Evolutionary conservation across 78 protist species (phyloP).

Genomic region (Anaeramoeba flamelloides): DNA sequence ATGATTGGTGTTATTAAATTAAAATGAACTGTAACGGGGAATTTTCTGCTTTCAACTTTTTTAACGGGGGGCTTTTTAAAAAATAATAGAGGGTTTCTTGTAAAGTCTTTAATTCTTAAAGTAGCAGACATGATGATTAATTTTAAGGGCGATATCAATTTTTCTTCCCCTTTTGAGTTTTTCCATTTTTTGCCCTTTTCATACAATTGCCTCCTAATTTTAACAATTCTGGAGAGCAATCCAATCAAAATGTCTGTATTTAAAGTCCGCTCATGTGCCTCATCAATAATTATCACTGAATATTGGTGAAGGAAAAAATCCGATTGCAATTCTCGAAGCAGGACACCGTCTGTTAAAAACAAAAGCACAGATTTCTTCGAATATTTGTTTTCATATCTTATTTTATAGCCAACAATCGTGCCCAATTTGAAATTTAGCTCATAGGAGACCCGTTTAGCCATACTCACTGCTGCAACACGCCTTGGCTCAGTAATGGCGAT

Average conservation of each 20-base stretch:
- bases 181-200: not conserved
- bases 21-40: slow-evolving; percentile 67
- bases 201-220: slow-evolving; percentile 30
- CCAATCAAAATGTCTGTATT: slow-evolving; percentile 81
- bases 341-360: slow-evolving; percentile 86
- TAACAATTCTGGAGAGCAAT: slow-evolving; percentile 79
- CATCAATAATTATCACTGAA: slow-evolving; percentile 80
- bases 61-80: slow-evolving; percentile 51
- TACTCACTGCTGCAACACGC: slow-evolving; percentile 89
- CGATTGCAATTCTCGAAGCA: slow-evolving; percentile 44
- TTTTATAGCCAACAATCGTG: slow-evolving; percentile 53
- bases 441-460: slow-evolving; percentile 75
- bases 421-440: slow-evolving; percentile 60
- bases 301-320: slow-evolving; percentile 64
- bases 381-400: slow-evolving; percentile 58
- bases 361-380: slow-evolving; percentile 41
- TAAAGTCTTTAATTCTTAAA: slow-evolving; percentile 67
- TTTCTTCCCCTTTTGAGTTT: not conserved
- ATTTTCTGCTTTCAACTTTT: slow-evolving; percentile 32
- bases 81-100: slow-evolving; percentile 48
- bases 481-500: slow-evolving; percentile 97
- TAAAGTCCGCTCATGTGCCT: slow-evolving; percentile 72
- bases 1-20: slow-evolving; percentile 41
- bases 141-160: slow-evolving; percentile 49
- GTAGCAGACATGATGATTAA: slow-evolving; percentile 96